Conservation (phyloP, 805 yeast genomes). For the Ogataea haglerorum region DNA sequence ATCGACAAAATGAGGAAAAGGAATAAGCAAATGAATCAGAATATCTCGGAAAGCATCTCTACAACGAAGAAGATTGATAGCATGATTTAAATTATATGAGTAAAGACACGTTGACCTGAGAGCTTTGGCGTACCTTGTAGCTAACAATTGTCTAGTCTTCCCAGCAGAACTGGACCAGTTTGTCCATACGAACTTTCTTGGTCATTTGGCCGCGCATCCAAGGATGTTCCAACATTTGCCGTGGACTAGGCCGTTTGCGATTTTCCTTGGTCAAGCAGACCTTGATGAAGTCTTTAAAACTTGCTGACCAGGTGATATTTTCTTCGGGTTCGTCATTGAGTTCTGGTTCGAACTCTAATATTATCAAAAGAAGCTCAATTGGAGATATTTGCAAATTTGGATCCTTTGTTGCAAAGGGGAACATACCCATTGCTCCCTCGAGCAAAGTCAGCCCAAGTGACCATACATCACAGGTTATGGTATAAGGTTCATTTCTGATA, state of each 20-base stretch:
- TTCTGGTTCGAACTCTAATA: slow-evolving; percentile 78
- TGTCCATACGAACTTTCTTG: slow-evolving; percentile 78
- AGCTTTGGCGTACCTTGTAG: not conserved
- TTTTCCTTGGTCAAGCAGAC: slow-evolving; percentile 81
- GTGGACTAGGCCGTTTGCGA: slow-evolving; percentile 80
- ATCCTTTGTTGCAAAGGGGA: slow-evolving; percentile 59
- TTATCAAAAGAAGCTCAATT: slow-evolving; percentile 77
- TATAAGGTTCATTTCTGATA: slow-evolving; percentile 91
- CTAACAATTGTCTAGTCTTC: slow-evolving; percentile 21
- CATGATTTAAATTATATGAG: slow-evolving; percentile 1
- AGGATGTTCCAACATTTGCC: slow-evolving; percentile 91
- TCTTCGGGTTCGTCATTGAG: slow-evolving; percentile 73
- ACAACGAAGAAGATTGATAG: slow-evolving; percentile 13
- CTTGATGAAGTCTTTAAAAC: slow-evolving; percentile 78
- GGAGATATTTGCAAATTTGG: slow-evolving; percentile 58
- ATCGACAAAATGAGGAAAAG: slow-evolving; percentile 15
- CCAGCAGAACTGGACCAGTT: slow-evolving; percentile 77
- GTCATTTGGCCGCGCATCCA: slow-evolving; percentile 81
- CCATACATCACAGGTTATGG: slow-evolving; percentile 96
- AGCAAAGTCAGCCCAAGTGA: slow-evolving; percentile 86
- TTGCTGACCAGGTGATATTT: slow-evolving; percentile 74
- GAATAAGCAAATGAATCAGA: slow-evolving; percentile 13
- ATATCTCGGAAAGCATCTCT: slow-evolving; percentile 14
- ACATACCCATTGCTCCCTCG: slow-evolving; percentile 90
- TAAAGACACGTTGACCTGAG: not conserved